Evolutionary conservation across 2,329 filamentous ascomycete genomes (phyloP).

Genomic region (Aspergillus hiratsukae): DNA sequence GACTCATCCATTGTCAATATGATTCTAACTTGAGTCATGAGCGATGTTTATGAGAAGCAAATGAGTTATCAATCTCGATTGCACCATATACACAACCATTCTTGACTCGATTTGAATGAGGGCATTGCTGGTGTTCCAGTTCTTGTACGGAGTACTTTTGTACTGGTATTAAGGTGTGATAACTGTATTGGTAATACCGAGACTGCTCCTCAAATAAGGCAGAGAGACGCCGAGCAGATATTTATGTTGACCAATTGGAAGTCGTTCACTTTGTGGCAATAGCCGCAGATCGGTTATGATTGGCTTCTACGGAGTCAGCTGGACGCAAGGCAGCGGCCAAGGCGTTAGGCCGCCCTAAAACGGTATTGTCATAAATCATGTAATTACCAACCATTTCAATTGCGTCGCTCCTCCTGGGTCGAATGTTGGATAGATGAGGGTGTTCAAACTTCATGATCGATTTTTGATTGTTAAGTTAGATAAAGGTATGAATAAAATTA

Average conservation of each 20-base stretch:
- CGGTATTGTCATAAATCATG: not conserved
- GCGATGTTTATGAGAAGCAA: not conserved
- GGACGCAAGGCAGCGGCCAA: slow-evolving; percentile 9
- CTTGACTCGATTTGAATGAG: not conserved
- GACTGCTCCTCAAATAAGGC: not conserved
- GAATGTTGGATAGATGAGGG: not conserved
- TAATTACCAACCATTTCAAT: not conserved
- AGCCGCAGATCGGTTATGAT: not conserved
- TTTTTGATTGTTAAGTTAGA: not conserved
- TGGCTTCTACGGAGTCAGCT: slow-evolving; percentile 13
- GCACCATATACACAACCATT: not conserved
- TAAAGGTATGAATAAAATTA: not conserved
- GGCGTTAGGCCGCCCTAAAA: not conserved
- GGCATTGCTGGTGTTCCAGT: not conserved
- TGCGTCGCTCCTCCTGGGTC: not conserved
- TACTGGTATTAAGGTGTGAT: not conserved
- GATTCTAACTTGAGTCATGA: not conserved
- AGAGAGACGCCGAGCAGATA: not conserved
- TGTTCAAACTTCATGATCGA: not conserved
- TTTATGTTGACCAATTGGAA: slow-evolving; percentile 11
- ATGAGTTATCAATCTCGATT: not conserved
- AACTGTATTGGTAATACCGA: not conserved
- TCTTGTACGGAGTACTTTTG: too few relatives aligned
- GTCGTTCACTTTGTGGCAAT: slow-evolving; percentile 1
- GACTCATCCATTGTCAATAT: not conserved